Conservation (phyloP, 768 basidiomycete species). For the Grammothele lineata region DNA sequence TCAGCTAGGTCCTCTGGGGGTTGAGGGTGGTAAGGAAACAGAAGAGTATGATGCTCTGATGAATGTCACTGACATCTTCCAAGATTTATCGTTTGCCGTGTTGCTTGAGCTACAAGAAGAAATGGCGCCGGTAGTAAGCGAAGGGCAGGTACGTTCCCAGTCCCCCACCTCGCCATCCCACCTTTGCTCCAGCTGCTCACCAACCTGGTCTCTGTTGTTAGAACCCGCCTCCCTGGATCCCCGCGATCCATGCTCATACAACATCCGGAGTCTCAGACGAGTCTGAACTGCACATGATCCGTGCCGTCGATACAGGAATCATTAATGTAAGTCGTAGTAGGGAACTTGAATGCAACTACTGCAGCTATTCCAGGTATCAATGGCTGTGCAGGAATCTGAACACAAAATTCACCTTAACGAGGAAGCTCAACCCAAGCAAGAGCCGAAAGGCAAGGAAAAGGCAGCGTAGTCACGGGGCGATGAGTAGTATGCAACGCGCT, state of each 20-base stretch:
- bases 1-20: too few species aligned
- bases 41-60: conserved; percentile 36
- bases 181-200: too few species aligned
- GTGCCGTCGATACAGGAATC: conserved; percentile 81
- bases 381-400: conserved; percentile 78
- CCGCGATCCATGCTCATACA: conserved; percentile 65
- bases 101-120: conserved; percentile 77
- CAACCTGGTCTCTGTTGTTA: conserved; percentile 22
- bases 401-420: conserved; percentile 45
- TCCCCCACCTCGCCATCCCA: not conserved
- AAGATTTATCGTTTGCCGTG: conserved; percentile 76
- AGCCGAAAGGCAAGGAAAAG: conserved; percentile 11
- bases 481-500: not conserved
- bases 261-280: conserved; percentile 60
- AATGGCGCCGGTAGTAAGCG: conserved; percentile 46
- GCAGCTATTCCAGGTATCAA: conserved; percentile 47
- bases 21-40: too few species aligned
- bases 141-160: conserved; percentile 36
- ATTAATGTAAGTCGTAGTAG: conserved; percentile 76
- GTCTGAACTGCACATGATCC: conserved; percentile 69
- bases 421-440: conserved; percentile 16
- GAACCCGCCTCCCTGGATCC: conserved; percentile 79
- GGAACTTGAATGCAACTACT: conserved; percentile 1
- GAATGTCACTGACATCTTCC: not conserved
- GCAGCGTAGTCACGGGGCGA: not conserved